Evolutionary conservation across 148 eudicot species (phyloP).

Genomic region (Diospyros lotus): DNA sequence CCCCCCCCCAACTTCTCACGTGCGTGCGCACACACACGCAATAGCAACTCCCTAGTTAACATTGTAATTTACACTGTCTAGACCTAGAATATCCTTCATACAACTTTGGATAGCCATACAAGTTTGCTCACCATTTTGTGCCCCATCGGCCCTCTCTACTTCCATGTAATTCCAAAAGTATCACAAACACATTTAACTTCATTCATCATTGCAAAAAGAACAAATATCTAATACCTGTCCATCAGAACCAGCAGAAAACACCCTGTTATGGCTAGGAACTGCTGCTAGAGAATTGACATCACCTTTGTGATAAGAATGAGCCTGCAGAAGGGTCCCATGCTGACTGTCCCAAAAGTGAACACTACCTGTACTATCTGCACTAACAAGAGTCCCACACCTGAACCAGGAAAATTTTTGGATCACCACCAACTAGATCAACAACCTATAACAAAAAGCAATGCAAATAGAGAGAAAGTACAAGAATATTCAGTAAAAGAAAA

Average conservation of each 20-base stretch:
- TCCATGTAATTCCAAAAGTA: background rate
- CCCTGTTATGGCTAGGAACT: constrained; percentile 71
- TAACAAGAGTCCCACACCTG: constrained; percentile 79
- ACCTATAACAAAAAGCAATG: background rate
- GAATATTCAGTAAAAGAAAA: background rate
- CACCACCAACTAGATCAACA: background rate
- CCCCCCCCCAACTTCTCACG: too few species aligned
- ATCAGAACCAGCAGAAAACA: constrained; percentile 92
- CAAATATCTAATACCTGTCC: constrained; percentile 63
- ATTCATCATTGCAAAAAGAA: background rate
- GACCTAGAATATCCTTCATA: too few species aligned
- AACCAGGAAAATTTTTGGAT: constrained; percentile 5
- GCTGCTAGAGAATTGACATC: constrained; percentile 86
- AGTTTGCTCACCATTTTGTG: too few species aligned
- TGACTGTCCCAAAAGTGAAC: constrained; percentile 92
- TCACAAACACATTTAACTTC: background rate
- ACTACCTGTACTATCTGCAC: constrained; percentile 90
- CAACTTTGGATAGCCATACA: too few species aligned
- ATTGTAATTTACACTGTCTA: too few species aligned
- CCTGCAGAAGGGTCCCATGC: constrained; percentile 84
- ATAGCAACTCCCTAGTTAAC: too few species aligned
- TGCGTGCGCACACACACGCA: too few species aligned
- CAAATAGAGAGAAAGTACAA: background rate
- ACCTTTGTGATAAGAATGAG: constrained; percentile 81
- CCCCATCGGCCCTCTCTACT: background rate